These are phyloP conservation scores for Thalassia testudinum DNA, from an alignment of 116 monocot genomes.

Conservation along the genomic window DNA sequence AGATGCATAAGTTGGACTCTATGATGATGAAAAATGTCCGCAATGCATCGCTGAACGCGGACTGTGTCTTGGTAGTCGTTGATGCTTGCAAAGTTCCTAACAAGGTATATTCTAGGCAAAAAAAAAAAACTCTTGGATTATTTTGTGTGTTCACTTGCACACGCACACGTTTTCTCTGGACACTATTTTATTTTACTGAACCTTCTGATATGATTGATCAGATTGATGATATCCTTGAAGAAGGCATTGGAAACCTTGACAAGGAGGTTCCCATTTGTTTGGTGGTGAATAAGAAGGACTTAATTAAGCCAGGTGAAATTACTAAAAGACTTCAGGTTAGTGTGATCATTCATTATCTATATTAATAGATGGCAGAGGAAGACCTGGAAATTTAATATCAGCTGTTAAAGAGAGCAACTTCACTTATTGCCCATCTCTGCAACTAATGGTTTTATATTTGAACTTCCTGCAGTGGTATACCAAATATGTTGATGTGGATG, in stretches of 20 bases:
- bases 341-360: neutral
- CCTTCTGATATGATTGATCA: constrained; percentile 10
- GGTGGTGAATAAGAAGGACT: constrained; percentile 91
- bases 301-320: constrained; percentile 94
- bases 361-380: neutral
- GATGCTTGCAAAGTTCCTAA: constrained; percentile 86
- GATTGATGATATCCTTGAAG: constrained; percentile 87
- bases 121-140: neutral
- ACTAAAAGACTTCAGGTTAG: constrained; percentile 70
- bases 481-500: constrained; percentile 71
- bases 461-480: constrained; percentile 62
- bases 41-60: constrained; percentile 73
- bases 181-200: too few relatives aligned
- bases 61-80: constrained; percentile 80
- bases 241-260: constrained; percentile 51
- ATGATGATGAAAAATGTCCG: constrained; percentile 99
- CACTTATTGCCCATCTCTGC: neutral
- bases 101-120: constrained; percentile 27
- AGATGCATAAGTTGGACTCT: constrained; percentile 82
- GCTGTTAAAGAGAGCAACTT: too few relatives aligned
- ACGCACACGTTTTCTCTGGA: too few relatives aligned
- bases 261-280: constrained; percentile 49
- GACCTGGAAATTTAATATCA: too few relatives aligned
- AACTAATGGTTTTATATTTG: neutral
- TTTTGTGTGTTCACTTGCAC: neutral